Conservation (phyloP, 495 filamentous ascomycete species). For the Tuber umbilicatum region DNA sequence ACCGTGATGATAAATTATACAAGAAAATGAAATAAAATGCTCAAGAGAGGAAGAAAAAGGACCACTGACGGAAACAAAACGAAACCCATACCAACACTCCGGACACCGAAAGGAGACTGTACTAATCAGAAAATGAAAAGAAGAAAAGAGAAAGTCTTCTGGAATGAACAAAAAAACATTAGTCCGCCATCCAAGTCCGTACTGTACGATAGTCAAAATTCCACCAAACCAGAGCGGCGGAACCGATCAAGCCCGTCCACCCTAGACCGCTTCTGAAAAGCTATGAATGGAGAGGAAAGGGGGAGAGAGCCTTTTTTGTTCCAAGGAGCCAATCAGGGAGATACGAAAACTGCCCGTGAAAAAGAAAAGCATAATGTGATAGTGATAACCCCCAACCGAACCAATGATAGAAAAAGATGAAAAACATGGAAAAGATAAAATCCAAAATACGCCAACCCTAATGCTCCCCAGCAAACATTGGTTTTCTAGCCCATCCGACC, state of each 20-base stretch:
- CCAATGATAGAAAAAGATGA: neutral
- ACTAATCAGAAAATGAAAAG: neutral
- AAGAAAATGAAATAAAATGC: neutral
- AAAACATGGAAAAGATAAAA: conserved; percentile 26
- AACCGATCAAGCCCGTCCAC: conserved; percentile 8
- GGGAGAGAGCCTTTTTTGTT: neutral
- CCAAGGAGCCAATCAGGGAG: neutral
- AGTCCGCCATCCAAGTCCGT: conserved; percentile 23
- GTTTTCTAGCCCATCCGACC: conserved; percentile 86
- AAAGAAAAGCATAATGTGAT: neutral
- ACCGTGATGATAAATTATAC: neutral
- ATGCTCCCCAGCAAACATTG: conserved; percentile 43
- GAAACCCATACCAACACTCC: conserved; percentile 4
- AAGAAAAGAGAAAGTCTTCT: neutral
- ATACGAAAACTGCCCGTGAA: neutral
- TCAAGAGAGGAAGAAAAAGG: neutral
- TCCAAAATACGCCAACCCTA: conserved; percentile 31
- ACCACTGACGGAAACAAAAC: neutral
- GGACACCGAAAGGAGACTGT: neutral
- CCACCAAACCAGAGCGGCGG: conserved; percentile 19
- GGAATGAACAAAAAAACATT: conserved; percentile 23
- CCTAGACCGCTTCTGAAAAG: conserved; percentile 27
- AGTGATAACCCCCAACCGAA: neutral
- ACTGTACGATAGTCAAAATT: conserved; percentile 20
- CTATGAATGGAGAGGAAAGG: conserved; percentile 16